Base-by-base conservation (phyloP, 495 filamentous ascomycete genomes). In the Cercophora samala region DNA sequence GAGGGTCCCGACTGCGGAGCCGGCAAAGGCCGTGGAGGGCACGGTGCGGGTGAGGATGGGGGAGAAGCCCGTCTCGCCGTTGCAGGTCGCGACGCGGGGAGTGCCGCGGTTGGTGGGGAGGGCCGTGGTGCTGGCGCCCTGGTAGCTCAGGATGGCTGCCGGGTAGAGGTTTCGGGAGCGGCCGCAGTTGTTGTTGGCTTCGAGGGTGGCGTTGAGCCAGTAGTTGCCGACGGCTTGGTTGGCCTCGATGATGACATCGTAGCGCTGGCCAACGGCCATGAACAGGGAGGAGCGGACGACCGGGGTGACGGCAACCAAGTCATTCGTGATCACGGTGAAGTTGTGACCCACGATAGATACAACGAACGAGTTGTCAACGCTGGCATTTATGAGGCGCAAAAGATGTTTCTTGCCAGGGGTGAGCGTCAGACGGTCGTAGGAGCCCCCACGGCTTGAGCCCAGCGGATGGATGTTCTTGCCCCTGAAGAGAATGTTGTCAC, bases 251-350 rank as follows among this genome's bases (percentile, higher is more conserved):
- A 91, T 85, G 25, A 92, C 78, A 69, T 92, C 85, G 74, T 90
- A 90, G 42, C 90, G 84, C 75, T 92, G 88, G 6, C 88, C 90
- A 65, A 91, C 88, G 54, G 74, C 85, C 51, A 93, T 78, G 51
- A 77, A 76, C 18, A 91, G 69, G 5, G 75, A 71, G 18, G 72
- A 69, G 58, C 74, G 75, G 8, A 72, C 70, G 19, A 79, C 79
- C 0, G 86, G 82, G 0, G 68, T 76, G 67, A 88, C 79, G 19
- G 84, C 81, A 13, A 85, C 82, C 18, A 82, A 78, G 64, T 87
- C 84, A 21, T 68, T 82, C n/a, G 77, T 72, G 64, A 86, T 82
- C 42, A 88, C 81, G 5, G 77, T 83, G 71, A 88, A 72, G 24
- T 72, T 77, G 72, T 88, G 86, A 19, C 77, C 78, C 37, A 86